phyloP scores from a whole-genome alignment of 2,329 filamentous ascomycete species.

The Aspergillus uvarum region DNA sequence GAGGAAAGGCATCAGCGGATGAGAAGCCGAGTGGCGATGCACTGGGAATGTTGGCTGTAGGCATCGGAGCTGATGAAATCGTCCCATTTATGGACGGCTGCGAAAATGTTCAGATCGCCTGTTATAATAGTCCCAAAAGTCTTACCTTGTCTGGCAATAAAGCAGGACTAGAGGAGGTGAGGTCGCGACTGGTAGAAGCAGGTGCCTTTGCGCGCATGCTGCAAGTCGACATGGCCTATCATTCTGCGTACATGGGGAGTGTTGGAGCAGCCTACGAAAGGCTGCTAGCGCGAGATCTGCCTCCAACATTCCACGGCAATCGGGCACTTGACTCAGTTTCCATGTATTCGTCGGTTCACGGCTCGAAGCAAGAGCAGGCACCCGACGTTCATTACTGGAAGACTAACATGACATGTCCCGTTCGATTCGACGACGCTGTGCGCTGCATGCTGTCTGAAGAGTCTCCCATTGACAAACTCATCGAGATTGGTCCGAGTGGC shows the following conservation, averaged over 20 bases:
- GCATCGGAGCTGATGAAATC: slow-evolving; percentile 9
- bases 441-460: not conserved
- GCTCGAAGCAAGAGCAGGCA: not conserved
- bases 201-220: slow-evolving; percentile 25
- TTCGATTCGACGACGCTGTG: slow-evolving; percentile 9
- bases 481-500: slow-evolving; percentile 13
- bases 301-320: not conserved
- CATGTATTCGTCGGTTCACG: slow-evolving; percentile 1
- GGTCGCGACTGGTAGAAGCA: slow-evolving; percentile 24
- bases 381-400: slow-evolving; percentile 8
- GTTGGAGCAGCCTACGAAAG: slow-evolving; percentile 25
- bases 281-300: not conserved
- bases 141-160: slow-evolving; percentile 37
- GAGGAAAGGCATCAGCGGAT: slow-evolving; percentile 9
- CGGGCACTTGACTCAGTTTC: not conserved
- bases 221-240: slow-evolving; percentile 28
- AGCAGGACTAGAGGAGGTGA: slow-evolving; percentile 14
- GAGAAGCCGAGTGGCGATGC: slow-evolving; percentile 15
- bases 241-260: slow-evolving; percentile 26
- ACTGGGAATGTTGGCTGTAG: slow-evolving; percentile 19
- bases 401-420: slow-evolving; percentile 9
- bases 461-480: not conserved
- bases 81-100: slow-evolving; percentile 2
- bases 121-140: slow-evolving; percentile 39
- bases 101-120: slow-evolving; percentile 29